These are phyloP conservation scores for Fusarium sp. DNA, from an alignment of 2,329 filamentous ascomycete genomes.

Conservation along the genomic window DNA sequence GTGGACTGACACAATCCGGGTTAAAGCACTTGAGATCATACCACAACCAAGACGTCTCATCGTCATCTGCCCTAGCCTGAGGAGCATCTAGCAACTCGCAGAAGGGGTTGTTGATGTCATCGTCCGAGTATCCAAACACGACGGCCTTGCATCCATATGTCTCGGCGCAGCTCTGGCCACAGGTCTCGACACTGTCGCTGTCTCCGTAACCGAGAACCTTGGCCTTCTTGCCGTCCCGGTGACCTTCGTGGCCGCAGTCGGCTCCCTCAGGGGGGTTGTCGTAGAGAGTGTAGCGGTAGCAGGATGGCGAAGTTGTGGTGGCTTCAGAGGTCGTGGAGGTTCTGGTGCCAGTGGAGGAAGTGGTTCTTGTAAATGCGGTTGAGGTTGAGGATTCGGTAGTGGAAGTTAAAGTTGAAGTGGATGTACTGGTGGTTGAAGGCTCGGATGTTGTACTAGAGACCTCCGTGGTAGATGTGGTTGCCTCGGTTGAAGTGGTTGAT, in stretches of 20 bases:
- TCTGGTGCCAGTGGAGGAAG: background rate
- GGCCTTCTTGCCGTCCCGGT: conserved; percentile 13
- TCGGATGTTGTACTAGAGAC: background rate
- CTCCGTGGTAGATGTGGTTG: background rate
- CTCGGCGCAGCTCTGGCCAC: conserved; percentile 28
- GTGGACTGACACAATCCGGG: conserved; percentile 22
- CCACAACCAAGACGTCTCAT: conserved; percentile 27
- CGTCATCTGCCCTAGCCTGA: conserved; percentile 12
- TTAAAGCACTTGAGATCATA: conserved; percentile 32
- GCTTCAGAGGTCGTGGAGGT: background rate
- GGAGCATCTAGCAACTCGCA: conserved; percentile 20
- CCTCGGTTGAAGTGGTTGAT: background rate
- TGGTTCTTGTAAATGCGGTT: background rate
- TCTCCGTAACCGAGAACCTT: conserved; percentile 27
- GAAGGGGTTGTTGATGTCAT: conserved; percentile 28
- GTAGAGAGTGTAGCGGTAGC: conserved; percentile 29
- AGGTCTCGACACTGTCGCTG: conserved; percentile 23
- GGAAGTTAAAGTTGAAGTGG: background rate
- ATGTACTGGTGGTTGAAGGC: conserved; percentile 5
- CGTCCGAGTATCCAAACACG: conserved; percentile 22
- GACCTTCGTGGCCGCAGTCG: conserved; percentile 20
- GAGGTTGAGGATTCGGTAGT: background rate
- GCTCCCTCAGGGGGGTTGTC: conserved; percentile 7
- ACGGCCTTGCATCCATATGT: conserved; percentile 19
- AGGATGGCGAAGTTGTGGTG: conserved; percentile 14